Evolutionary conservation across 495 filamentous ascomycete species (phyloP), one percentile per base, ranked within the genome.

Genomic region (Amniculicola lignicola): DNA sequence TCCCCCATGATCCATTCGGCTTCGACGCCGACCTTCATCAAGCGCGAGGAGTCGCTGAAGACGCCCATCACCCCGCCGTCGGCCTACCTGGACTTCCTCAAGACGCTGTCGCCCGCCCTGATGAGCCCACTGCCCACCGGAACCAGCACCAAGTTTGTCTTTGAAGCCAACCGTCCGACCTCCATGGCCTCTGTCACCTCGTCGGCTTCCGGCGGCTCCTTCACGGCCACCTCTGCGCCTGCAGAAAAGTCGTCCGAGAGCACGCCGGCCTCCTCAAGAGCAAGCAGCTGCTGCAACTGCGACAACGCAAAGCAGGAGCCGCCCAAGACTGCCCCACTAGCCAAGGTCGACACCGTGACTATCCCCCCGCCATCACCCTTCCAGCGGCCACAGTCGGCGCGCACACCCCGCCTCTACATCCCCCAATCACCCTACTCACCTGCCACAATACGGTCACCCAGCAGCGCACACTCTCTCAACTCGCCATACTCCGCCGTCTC

Each of bases 51-150:
- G 56, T 61, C 74, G 23, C 68, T 75, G 28, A 83, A 83, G 64
- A 96, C 90, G 2, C 92, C 91, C 41, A 94, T 97, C 72, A 93
- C 87, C n/a, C 91, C 92, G 23, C 92, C 92, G 2, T 75, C 78
- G 3, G 90, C 92, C 48, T 97, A 97, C 66, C 86, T 89, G 36
- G 88, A 97, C 61, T 97, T 96, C 67, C 82, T 97, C 49, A 88
- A 88, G 64, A 82, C 83, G 5, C 73, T 90, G 33, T 88, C 87
- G 10, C 88, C 88, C 1, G 75, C 83, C 21, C 73, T 86, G 42
- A 64, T 71, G 68, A 75, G 70, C 57, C 70, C 71, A 14, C 60
- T 68, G 25, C 39, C 64, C 38, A 70, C 65, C 16, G 63, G 69
- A 25, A 64, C 67, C 35, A 71, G 67, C 62, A 44, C 60, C 28